Percentiles rank a stretch among this genome's conserved stretches.
phyloP scores from a whole-genome alignment of 192 early-diverging fungal genomes.

The Coemansia guatemalensis region DNA sequence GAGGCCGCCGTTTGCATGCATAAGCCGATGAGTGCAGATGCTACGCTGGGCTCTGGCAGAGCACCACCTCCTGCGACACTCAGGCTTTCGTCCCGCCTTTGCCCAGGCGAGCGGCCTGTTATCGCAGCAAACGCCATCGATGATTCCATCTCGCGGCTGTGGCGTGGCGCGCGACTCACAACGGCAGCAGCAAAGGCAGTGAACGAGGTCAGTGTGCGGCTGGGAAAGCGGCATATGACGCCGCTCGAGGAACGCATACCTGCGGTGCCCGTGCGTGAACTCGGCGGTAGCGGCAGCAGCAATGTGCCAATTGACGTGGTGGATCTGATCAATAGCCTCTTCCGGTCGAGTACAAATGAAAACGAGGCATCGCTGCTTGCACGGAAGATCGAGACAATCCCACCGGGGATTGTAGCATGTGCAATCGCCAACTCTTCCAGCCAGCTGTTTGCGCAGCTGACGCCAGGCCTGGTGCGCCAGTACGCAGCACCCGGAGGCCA shows the following conservation, averaged over 20 bases:
- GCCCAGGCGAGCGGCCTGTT: too few species aligned
- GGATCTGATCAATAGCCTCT: constrained; percentile 39
- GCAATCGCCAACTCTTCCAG: constrained; percentile 48
- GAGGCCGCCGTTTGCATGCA: not conserved
- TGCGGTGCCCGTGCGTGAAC: constrained; percentile 27
- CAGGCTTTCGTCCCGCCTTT: too few species aligned
- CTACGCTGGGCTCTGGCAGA: too few species aligned
- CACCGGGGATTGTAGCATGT: constrained; percentile 46
- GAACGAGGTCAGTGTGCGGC: constrained; percentile 36
- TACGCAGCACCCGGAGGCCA: constrained; percentile 18
- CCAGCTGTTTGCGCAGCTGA: constrained; percentile 45
- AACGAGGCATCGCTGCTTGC: constrained; percentile 31
- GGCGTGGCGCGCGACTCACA: constrained; percentile 11
- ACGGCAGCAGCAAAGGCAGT: constrained; percentile 18
- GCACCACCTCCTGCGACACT: too few species aligned
- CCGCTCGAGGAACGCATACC: constrained; percentile 45
- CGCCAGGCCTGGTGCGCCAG: constrained; percentile 14
- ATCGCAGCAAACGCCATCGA: constrained; percentile 14
- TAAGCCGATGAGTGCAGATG: too few species aligned
- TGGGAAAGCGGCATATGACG: constrained; percentile 30
- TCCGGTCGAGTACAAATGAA: constrained; percentile 29
- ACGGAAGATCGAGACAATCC: constrained; percentile 33
- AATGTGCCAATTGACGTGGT: constrained; percentile 20
- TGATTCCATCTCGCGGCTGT: constrained; percentile 16
- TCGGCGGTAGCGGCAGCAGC: constrained; percentile 7